Evolutionary conservation across 192 early-diverging fungal genomes (phyloP).

Genomic region (Rhizophlyctis rosea): DNA sequence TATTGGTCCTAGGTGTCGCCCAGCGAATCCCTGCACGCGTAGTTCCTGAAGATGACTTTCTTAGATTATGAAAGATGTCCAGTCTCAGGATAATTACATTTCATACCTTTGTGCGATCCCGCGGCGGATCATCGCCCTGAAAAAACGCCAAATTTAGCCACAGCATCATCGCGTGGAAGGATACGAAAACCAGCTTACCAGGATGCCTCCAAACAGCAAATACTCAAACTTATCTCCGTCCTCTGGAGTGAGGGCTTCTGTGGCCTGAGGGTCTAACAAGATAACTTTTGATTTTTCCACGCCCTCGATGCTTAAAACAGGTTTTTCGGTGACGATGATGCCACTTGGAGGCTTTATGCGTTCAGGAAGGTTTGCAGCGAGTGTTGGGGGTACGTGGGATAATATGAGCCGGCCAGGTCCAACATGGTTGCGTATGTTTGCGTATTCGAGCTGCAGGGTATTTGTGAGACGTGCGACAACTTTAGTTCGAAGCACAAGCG

Average conservation of each 20-base stretch:
- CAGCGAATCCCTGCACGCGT: constrained; percentile 65
- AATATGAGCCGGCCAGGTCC: constrained; percentile 62
- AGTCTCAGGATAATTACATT: too few species aligned
- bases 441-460: constrained; percentile 60
- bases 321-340: constrained; percentile 15
- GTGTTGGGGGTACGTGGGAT: constrained; percentile 49
- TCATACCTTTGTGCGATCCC: constrained; percentile 49
- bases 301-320: constrained; percentile 35
- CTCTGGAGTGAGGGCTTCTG: constrained; percentile 52
- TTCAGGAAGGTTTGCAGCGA: constrained; percentile 35
- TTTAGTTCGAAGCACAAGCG: background rate
- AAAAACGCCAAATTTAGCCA: too few species aligned
- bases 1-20: constrained; percentile 66
- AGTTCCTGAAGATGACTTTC: constrained; percentile 60
- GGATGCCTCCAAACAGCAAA: constrained; percentile 82
- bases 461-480: constrained; percentile 9
- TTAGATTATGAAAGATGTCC: too few species aligned
- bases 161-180: constrained; percentile 11
- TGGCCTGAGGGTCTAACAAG: constrained; percentile 68
- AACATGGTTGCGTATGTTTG: constrained; percentile 65
- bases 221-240: constrained; percentile 69
- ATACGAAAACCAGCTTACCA: constrained; percentile 33
- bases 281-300: constrained; percentile 58
- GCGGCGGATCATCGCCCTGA: constrained; percentile 49
- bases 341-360: constrained; percentile 5